Evolutionary conservation across 345 rosid species (phyloP), one percentile per base, ranked within the genome.

Genomic region (Melaleuca alternifolia): DNA sequence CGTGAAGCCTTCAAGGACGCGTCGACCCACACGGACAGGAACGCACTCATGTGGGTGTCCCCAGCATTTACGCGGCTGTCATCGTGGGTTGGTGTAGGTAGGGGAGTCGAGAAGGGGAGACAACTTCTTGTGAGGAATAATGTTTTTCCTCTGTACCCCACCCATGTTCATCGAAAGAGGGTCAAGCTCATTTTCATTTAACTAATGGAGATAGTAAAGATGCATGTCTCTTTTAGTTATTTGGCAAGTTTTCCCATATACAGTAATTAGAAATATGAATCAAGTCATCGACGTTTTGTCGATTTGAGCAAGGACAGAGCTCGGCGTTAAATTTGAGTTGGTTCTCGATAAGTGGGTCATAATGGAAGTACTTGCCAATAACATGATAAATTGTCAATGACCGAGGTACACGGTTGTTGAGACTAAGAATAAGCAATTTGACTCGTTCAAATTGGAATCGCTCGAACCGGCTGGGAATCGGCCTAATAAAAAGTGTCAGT

Each of bases 351-450:
- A 30, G 44, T 62, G 7, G 4, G 5, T 11, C 0, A 8, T 7
- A 15, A 37, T 65, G 44, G 10, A 30, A 30, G 7, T 65, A 65
- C 77, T 65, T 30, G 2, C 13, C 52, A 3, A 51, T 3, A 15
- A 3, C 52, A 51, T 15, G 16, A 13, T 13, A 6, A 6, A 51
- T 14, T 51, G 53, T 65, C 4, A 6, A 16, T 0, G 76, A 62
- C 1, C 0, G 1, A 30, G 44, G 16, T 13, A 28, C n/a, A 28
- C 10, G 0, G 0, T 0, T 61, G 5, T 61, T 4, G 0, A n/a
- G n/a, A n/a, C n/a, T n/a, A n/a, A n/a, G n/a, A n/a, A n/a, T n/a
- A n/a, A n/a, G n/a, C n/a, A n/a, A n/a, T n/a, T n/a, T n/a, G n/a
- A n/a, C n/a, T n/a, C n/a, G n/a, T n/a, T n/a, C n/a, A n/a, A n/a